These are phyloP conservation scores for Hanseniaspora singularis DNA, from an alignment of 805 yeast species.

Conservation along the genomic window DNA sequence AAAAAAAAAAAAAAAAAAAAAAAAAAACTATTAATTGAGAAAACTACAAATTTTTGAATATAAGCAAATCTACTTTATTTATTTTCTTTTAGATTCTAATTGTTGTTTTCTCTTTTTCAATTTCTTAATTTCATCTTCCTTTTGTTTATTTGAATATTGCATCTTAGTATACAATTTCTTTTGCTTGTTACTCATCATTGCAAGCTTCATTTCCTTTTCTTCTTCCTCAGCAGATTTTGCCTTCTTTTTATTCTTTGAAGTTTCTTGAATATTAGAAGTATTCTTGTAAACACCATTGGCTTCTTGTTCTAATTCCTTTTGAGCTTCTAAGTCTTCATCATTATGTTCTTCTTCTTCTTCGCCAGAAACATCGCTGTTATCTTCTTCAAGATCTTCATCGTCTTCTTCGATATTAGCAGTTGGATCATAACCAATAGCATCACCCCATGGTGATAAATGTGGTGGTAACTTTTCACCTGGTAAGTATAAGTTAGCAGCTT, in stretches of 20 bases:
- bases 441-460: conserved; percentile 98
- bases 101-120: conserved; percentile 58
- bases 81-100: conserved; percentile 50
- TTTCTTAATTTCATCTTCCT: conserved; percentile 60
- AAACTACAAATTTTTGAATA: no score
- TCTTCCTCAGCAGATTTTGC: conserved; percentile 41
- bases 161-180: conserved; percentile 86
- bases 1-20: no score
- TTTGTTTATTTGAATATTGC: conserved; percentile 81
- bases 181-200: conserved; percentile 97
- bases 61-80: no score
- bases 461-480: conserved; percentile 96
- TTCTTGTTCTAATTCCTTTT: conserved; percentile 80
- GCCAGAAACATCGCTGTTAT: conserved; percentile 36
- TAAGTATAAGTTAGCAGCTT: conserved; percentile 70
- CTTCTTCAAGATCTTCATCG: conserved; percentile 35
- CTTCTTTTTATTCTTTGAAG: conserved; percentile 33
- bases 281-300: conserved; percentile 63
- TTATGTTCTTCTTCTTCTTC: conserved; percentile 44
- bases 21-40: no score
- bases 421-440: conserved; percentile 82
- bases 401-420: conserved; percentile 36
- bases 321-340: conserved; percentile 49
- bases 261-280: conserved; percentile 16
- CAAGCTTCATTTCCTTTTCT: conserved; percentile 84